Evolutionary conservation across 352 stramenopile genomes (phyloP).

Genomic region (Globisporangium iwayamae): DNA sequence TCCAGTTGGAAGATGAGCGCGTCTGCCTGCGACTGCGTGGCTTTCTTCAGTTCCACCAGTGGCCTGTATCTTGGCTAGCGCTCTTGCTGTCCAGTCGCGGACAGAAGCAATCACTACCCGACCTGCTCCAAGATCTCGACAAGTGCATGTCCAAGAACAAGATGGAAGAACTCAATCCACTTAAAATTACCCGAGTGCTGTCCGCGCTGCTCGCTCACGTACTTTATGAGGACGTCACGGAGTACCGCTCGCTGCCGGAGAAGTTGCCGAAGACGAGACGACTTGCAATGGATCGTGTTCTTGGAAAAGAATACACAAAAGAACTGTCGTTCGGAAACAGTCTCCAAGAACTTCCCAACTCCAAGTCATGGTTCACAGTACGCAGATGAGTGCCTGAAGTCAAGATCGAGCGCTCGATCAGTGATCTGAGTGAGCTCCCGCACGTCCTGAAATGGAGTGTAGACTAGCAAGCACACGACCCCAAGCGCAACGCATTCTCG

Average conservation of each 20-base stretch:
- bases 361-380: not conserved
- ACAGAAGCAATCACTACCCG: not conserved
- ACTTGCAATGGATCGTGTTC: not conserved
- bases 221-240: not conserved
- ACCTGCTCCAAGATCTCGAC: not conserved
- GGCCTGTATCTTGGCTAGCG: constrained; percentile 18
- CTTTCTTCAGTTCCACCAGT: constrained; percentile 12
- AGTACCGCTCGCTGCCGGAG: not conserved
- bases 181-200: not conserved
- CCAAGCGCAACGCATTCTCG: not conserved
- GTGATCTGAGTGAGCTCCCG: no score
- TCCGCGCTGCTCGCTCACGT: not conserved
- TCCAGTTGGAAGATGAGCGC: constrained; percentile 1
- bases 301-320: not conserved
- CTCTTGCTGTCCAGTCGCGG: not conserved
- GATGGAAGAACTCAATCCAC: not conserved
- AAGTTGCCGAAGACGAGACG: not conserved
- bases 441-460: no score
- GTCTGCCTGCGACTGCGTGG: no score
- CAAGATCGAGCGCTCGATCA: not conserved
- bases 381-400: not conserved
- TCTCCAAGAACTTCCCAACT: not conserved
- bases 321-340: not conserved
- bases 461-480: no score
- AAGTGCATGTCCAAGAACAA: not conserved